Base-by-base conservation (phyloP, 2,329 filamentous ascomycete genomes). In the Claviceps arundinis region DNA sequence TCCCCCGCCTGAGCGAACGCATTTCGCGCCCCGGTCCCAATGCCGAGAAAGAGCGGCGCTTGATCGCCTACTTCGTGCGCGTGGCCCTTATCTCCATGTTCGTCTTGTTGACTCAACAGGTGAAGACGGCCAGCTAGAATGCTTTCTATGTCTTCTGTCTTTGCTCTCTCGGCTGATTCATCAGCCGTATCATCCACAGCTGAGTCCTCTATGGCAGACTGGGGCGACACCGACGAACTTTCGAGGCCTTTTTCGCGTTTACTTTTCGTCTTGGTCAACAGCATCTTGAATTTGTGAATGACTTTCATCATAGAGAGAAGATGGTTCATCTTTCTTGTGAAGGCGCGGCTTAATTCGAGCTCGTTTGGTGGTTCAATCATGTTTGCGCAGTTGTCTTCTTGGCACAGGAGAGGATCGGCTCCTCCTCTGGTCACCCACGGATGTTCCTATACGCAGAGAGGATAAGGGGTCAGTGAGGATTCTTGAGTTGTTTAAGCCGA, bases 271-370 rank as follows among this genome's bases (percentile, higher is more conserved):
- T 58, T 61, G 11, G 58, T 60, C n/a, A 93, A 70, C 8, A 94
- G 74, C 49, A 78, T 72, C 65, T 94, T 96, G 73, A 97, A 96
- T 53, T 85, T 87, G 56, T 85, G 83, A 42, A 94, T 91, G 4
- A 90, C 93, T 78, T 88, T 93, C 74, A 97, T 86, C 58, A 97
- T 87, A 50, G 83, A 87, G 53, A 97, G 74, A 2, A 97, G 75
- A 62, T 93, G 85, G 54, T 84, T 84, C 78, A 97, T 89, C 62
- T 89, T 94, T 24, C 80, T 81, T 2, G 93, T 97, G 57, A 97
- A 94, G 14, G 93, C 93, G 57, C 85, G 82, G 60, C 89, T 89
- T 62, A 96, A 80, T 68, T 98, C 93, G 52, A 90, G 82, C 59
- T 93, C 87, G 53, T 91, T 97, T 1, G 91, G 91, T 5, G 83